phyloP scores from a whole-genome alignment of 495 filamentous ascomycete species.

The Aspergillus kassunensis region DNA sequence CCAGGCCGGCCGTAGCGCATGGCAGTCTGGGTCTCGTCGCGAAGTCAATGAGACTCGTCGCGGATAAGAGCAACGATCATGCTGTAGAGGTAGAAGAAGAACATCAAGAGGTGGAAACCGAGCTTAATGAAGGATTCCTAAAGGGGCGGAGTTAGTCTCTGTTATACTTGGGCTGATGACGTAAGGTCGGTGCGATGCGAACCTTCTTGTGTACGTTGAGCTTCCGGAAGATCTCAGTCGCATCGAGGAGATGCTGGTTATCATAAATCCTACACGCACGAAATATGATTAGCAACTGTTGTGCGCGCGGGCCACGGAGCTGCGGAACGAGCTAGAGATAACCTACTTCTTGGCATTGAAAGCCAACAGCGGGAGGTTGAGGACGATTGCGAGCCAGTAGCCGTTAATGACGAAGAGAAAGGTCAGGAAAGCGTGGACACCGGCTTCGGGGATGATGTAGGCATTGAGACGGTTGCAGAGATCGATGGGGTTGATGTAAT shows the following conservation, averaged over 20 bases:
- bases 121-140: slow-evolving; percentile 99
- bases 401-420: slow-evolving; percentile 96
- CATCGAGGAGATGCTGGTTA: slow-evolving; percentile 94
- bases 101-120: slow-evolving; percentile 98
- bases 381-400: slow-evolving; percentile 90
- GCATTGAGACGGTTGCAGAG: slow-evolving; percentile 99
- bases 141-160: slow-evolving; percentile 11
- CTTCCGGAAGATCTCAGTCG: slow-evolving; percentile 99
- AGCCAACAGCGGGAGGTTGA: slow-evolving; percentile 87
- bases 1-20: slow-evolving; percentile 35
- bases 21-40: slow-evolving; percentile 37
- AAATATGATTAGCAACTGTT: slow-evolving; percentile 1
- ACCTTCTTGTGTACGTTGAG: slow-evolving; percentile 99
- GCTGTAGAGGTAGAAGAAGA: slow-evolving; percentile 99
- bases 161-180: slow-evolving; percentile 2
- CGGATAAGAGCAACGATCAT: slow-evolving; percentile 99
- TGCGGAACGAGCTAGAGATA: slow-evolving; percentile 3
- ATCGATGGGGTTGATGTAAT: slow-evolving; percentile 99
- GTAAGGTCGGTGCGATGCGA: slow-evolving; percentile 17
- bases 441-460: slow-evolving; percentile 98
- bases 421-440: slow-evolving; percentile 92
- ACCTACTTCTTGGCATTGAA: slow-evolving; percentile 97
- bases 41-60: slow-evolving; percentile 79
- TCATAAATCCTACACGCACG: slow-evolving; percentile 73
- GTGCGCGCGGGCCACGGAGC: slow-evolving; percentile 16